These are phyloP conservation scores for Fusarium circinatum DNA, from an alignment of 2,329 filamentous ascomycete species.

Conservation along the genomic window DNA sequence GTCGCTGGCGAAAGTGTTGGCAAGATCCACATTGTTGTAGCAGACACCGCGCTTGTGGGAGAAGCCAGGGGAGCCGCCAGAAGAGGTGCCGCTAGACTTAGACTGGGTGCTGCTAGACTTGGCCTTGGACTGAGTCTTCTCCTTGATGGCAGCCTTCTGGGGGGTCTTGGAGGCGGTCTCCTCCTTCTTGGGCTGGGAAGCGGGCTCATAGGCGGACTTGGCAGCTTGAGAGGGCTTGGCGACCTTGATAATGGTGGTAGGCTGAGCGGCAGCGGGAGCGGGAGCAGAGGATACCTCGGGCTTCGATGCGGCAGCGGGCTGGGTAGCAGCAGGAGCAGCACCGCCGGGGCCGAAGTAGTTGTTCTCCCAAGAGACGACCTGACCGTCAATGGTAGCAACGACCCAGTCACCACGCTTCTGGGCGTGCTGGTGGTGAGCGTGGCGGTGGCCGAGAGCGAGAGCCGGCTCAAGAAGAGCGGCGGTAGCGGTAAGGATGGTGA, in stretches of 20 bases:
- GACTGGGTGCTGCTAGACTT: conserved; percentile 11
- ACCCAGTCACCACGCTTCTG: conserved; percentile 51
- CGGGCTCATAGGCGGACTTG: conserved; percentile 14
- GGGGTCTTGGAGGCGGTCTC: not conserved
- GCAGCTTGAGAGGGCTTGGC: conserved; percentile 37
- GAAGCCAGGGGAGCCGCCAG: conserved; percentile 36
- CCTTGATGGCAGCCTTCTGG: conserved; percentile 16
- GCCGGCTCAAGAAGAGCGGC: conserved; percentile 57
- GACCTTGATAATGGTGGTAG: conserved; percentile 41
- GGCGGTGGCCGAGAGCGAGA: conserved; percentile 55
- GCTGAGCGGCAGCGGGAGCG: conserved; percentile 13
- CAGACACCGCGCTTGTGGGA: conserved; percentile 71
- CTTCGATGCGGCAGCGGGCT: conserved; percentile 24
- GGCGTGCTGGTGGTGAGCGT: conserved; percentile 50
- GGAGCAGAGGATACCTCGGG: conserved; percentile 15
- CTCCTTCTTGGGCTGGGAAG: conserved; percentile 2
- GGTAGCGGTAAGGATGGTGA: conserved; percentile 55
- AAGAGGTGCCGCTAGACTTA: conserved; percentile 3
- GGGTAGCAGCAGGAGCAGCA: conserved; percentile 37
- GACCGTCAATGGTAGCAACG: conserved; percentile 43
- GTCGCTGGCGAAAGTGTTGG: conserved; percentile 58
- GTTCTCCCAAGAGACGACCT: conserved; percentile 54
- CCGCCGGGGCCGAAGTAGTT: conserved; percentile 50
- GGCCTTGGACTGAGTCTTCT: conserved; percentile 6
- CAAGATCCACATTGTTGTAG: conserved; percentile 70